These are phyloP conservation scores for Lecanicillium sp. DNA, from an alignment of 2,329 filamentous ascomycete species.

Conservation along the genomic window DNA sequence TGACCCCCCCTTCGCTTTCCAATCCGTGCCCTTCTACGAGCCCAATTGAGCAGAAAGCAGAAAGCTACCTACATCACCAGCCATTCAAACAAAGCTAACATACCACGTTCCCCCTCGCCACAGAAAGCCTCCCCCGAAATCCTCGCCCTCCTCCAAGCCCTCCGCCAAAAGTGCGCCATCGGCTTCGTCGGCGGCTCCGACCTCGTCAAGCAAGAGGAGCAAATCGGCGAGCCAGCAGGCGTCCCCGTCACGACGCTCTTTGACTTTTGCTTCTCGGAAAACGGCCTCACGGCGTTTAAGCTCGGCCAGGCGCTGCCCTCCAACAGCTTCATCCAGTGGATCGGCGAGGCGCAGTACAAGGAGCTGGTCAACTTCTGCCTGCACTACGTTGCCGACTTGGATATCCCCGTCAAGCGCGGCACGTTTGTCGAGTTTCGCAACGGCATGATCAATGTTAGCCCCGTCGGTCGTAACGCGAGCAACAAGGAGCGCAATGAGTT, in stretches of 20 bases:
- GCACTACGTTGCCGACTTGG: conserved; percentile 76
- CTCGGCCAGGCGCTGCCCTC: conserved; percentile 66
- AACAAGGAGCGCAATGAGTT: conserved; percentile 74
- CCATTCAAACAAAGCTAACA: background rate
- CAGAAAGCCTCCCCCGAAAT: conserved; percentile 71
- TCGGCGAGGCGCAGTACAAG: conserved; percentile 81
- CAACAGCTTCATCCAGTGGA: conserved; percentile 83
- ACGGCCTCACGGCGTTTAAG: conserved; percentile 87
- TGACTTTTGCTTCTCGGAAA: conserved; percentile 97
- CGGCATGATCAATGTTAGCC: conserved; percentile 83
- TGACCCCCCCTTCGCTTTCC: background rate
- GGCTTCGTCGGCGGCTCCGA: conserved; percentile 91
- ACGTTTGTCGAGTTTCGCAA: conserved; percentile 86
- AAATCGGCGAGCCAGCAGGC: conserved; percentile 61
- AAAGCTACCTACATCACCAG: too few relatives aligned
- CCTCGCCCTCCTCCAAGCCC: conserved; percentile 66
- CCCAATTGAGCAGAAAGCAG: too few relatives aligned
- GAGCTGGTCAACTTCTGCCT: conserved; percentile 66
- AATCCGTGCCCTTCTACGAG: background rate
- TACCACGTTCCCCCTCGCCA: conserved; percentile 2
- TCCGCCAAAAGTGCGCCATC: conserved; percentile 82
- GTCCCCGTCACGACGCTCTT: conserved; percentile 75
- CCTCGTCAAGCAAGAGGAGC: conserved; percentile 90
- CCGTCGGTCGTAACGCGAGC: conserved; percentile 79
- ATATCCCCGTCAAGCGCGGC: conserved; percentile 74